Conservation (phyloP, 305 asterid species). For the Solanum hybrid region DNA sequence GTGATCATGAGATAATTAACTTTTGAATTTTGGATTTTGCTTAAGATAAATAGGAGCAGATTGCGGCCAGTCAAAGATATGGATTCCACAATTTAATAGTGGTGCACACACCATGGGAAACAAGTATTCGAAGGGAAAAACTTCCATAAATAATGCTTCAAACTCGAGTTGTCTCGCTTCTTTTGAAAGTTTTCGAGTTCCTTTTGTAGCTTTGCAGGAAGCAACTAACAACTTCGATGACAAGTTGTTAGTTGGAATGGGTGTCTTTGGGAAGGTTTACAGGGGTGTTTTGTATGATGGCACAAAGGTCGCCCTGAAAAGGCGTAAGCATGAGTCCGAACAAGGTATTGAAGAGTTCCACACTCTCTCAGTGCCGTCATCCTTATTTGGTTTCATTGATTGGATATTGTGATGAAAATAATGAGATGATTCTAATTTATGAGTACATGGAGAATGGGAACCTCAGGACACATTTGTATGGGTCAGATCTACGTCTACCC, state of each 20-base stretch:
- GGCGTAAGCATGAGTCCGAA: slow-evolving; percentile 22
- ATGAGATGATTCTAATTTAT: slow-evolving; percentile 37
- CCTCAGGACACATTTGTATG: not conserved
- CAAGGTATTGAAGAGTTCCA: slow-evolving; percentile 36
- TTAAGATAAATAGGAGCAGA: too few relatives aligned
- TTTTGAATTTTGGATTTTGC: too few relatives aligned
- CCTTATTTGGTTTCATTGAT: slow-evolving; percentile 37
- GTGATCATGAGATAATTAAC: too few relatives aligned
- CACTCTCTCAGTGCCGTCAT: slow-evolving; percentile 29
- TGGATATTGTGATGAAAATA: slow-evolving; percentile 39
- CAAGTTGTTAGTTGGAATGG: slow-evolving; percentile 13
- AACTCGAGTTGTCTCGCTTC: not conserved
- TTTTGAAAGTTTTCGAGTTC: not conserved
- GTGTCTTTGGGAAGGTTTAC: slow-evolving; percentile 18
- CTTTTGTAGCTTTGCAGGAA: not conserved
- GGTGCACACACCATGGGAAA: not conserved
- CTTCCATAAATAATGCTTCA: not conserved
- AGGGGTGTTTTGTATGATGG: not conserved
- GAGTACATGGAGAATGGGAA: slow-evolving; percentile 40
- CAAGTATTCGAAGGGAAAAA: not conserved
- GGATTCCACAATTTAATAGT: too few relatives aligned
- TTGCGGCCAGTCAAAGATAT: too few relatives aligned
- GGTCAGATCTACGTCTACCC: not conserved
- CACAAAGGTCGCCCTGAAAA: slow-evolving; percentile 9
- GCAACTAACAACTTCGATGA: slow-evolving; percentile 36